Percentiles rank a stretch among this genome's conserved stretches.
Evolutionary conservation across 2,329 filamentous ascomycete genomes (phyloP).

Genomic region (Pseudocercospora fuligena): DNA sequence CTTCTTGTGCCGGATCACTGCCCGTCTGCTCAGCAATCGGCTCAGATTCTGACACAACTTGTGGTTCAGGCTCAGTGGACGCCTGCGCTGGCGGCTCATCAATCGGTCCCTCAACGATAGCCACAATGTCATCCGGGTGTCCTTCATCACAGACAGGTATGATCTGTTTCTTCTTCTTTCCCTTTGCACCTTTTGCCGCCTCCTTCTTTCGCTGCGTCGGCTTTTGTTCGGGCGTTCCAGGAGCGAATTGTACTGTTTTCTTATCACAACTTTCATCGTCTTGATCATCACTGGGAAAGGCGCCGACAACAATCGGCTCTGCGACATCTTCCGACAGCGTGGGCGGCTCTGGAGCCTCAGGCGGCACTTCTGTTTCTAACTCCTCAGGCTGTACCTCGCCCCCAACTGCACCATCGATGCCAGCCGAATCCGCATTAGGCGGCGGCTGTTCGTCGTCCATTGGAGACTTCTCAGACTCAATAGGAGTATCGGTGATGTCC

Average conservation of each 20-base stretch:
- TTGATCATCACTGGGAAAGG: slow-evolving; percentile 9
- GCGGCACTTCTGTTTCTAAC: slow-evolving; percentile 1
- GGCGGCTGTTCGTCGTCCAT: neutral
- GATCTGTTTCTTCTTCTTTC: slow-evolving; percentile 31
- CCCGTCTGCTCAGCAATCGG: slow-evolving; percentile 9
- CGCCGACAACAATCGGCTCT: slow-evolving; percentile 10
- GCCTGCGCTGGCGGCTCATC: neutral
- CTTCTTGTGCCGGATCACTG: slow-evolving; percentile 9
- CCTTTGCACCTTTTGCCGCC: slow-evolving; percentile 28
- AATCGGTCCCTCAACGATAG: slow-evolving; percentile 28
- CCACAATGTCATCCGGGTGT: slow-evolving; percentile 33
- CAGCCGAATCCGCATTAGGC: neutral
- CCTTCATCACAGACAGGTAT: slow-evolving; percentile 17
- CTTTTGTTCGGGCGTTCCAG: slow-evolving; percentile 36
- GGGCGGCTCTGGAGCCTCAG: slow-evolving; percentile 20
- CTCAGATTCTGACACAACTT: neutral
- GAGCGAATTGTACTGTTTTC: slow-evolving; percentile 37
- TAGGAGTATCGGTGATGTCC: neutral
- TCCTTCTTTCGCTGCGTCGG: slow-evolving; percentile 36
- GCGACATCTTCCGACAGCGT: neutral
- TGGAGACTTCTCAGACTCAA: neutral
- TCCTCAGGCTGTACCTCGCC: slow-evolving; percentile 4
- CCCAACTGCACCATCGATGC: neutral
- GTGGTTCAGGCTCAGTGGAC: too few relatives aligned
- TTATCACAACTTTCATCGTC: slow-evolving; percentile 29